phyloP scores from a whole-genome alignment of 176 grass and related monocot species.

The Carex littledalei region DNA sequence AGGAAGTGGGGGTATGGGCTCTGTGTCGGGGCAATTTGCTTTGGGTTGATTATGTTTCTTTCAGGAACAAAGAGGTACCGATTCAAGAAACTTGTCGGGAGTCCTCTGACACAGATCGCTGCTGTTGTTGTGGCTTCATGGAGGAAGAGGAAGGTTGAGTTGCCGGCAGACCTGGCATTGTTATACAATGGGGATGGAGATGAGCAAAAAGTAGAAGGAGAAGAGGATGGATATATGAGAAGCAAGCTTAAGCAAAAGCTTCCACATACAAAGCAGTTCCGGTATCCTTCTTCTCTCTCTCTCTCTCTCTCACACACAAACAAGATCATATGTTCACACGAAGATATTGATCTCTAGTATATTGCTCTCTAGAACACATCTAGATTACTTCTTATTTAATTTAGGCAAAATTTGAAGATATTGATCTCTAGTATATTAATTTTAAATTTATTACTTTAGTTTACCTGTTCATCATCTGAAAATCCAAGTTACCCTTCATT shows the following conservation, averaged over 20 bases:
- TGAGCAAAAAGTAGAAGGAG: not conserved
- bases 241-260: slow-evolving; percentile 66
- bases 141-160: slow-evolving; percentile 40
- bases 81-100: slow-evolving; percentile 72
- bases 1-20: slow-evolving; percentile 62
- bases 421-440: not conserved
- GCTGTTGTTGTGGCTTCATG: slow-evolving; percentile 55
- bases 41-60: slow-evolving; percentile 57
- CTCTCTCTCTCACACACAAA: not conserved
- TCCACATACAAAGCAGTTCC: slow-evolving; percentile 75
- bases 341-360: not conserved
- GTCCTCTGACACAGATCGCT: slow-evolving; percentile 79
- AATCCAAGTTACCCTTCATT: no score
- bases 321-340: not conserved
- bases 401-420: not conserved
- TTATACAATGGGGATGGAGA: slow-evolving; percentile 45
- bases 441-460: not conserved
- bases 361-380: not conserved
- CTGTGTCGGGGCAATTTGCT: slow-evolving; percentile 44
- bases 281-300: slow-evolving; percentile 29
- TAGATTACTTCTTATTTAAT: not conserved
- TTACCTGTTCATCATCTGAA: not conserved
- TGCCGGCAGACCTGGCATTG: slow-evolving; percentile 45
- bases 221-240: slow-evolving; percentile 34
- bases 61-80: slow-evolving; percentile 61